Evolutionary conservation across 495 filamentous ascomycete genomes (phyloP).

Genomic region (Parmelia sp.): DNA sequence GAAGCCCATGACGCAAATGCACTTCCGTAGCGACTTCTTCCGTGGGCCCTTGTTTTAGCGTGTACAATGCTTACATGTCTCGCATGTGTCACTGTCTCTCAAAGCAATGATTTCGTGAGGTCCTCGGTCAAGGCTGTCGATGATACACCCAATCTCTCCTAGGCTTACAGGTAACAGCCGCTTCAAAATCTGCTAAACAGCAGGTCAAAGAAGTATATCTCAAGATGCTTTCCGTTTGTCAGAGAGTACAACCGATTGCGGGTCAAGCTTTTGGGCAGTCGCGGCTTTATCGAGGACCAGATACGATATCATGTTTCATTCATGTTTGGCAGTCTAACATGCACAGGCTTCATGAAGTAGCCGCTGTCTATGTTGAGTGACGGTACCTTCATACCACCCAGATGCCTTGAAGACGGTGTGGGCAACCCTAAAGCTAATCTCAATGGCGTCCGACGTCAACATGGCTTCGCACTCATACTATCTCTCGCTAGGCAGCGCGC

Average conservation of each 20-base stretch:
- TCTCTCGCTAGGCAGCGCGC: slow-evolving; percentile 3
- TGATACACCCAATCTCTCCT: neutral
- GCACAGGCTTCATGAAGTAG: neutral
- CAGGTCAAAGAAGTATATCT: neutral
- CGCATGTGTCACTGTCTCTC: no score
- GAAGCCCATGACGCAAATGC: no score
- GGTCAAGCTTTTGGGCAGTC: neutral
- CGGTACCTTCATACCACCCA: neutral
- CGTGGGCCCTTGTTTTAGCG: slow-evolving; percentile 5
- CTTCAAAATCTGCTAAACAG: neutral
- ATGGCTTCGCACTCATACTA: neutral
- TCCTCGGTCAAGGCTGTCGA: neutral
- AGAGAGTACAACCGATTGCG: neutral
- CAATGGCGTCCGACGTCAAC: no score
- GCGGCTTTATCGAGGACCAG: neutral
- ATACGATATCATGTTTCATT: neutral
- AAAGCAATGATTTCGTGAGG: neutral
- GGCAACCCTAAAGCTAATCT: neutral
- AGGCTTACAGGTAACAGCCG: neutral
- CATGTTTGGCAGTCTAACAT: neutral
- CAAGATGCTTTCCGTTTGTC: no score
- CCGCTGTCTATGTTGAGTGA: neutral
- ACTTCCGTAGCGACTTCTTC: neutral
- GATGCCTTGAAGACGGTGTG: neutral
- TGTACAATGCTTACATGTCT: neutral